A percentile compares a stretch with the other conserved stretches of the same genome.
phyloP scores from a whole-genome alignment of 169 alveolate genomes.

The Plasmodium coatneyi region DNA sequence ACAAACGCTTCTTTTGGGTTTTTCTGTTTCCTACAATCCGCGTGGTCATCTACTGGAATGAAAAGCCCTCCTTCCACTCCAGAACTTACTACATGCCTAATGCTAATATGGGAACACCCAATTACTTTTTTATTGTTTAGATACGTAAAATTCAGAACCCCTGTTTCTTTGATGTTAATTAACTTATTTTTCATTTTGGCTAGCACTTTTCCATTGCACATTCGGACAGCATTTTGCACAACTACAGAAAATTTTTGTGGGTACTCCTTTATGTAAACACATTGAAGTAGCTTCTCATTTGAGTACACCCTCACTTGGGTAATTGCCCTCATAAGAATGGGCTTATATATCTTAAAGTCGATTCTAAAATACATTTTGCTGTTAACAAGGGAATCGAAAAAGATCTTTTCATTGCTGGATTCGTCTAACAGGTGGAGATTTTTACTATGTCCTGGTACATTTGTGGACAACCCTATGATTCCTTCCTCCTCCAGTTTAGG shows the following conservation, averaged over 20 bases:
- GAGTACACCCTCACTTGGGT: conserved; percentile 33
- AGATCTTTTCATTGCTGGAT: neutral
- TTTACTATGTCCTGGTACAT: neutral
- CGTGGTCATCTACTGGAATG: conserved; percentile 12
- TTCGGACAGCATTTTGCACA: conserved; percentile 24
- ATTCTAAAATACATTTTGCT: conserved; percentile 14
- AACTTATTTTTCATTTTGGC: conserved; percentile 55
- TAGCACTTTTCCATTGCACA: conserved; percentile 21
- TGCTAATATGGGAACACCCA: conserved; percentile 56
- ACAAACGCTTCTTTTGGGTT: neutral
- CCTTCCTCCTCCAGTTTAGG: neutral
- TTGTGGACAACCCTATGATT: neutral
- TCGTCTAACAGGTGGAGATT: neutral
- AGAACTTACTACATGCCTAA: conserved; percentile 28
- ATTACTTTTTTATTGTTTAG: conserved; percentile 56
- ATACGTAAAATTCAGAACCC: conserved; percentile 37
- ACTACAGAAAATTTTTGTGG: conserved; percentile 65
- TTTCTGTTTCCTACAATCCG: conserved; percentile 6
- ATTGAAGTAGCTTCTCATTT: conserved; percentile 30
- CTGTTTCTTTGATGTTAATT: conserved; percentile 29
- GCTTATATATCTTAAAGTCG: conserved; percentile 62
- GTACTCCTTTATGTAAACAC: conserved; percentile 42
- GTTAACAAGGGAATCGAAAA: neutral
- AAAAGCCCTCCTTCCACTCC: conserved; percentile 68
- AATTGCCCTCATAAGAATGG: conserved; percentile 41